Evolutionary conservation across 1,284 basidiomycete species (phyloP).

Genomic region (Tilletiaria anomala): DNA sequence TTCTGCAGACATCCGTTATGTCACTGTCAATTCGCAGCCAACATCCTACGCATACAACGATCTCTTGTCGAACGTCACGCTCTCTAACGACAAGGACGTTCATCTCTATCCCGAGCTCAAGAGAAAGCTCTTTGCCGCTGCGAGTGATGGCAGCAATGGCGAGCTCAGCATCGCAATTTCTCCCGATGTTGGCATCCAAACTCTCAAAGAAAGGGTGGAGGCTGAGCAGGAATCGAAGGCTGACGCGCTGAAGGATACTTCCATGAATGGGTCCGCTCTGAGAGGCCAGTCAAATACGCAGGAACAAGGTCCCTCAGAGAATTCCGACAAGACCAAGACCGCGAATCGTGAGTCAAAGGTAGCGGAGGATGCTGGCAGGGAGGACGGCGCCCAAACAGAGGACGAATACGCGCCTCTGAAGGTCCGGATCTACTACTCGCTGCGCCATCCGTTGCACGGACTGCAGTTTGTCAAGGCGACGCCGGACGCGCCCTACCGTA

Average conservation of each 20-base stretch:
- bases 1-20: slow-evolving; percentile 54
- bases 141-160: slow-evolving; percentile 79
- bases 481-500: slow-evolving; percentile 66
- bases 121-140: slow-evolving; percentile 73
- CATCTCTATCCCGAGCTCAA: slow-evolving; percentile 86
- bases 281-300: no score
- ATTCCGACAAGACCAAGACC: no score
- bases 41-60: slow-evolving; percentile 64
- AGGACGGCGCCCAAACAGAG: neutral
- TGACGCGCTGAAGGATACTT: no score
- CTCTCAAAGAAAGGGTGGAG: slow-evolving; percentile 1
- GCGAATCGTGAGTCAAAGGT: no score
- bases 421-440: slow-evolving; percentile 62
- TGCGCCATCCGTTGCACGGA: slow-evolving; percentile 68
- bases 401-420: slow-evolving; percentile 61
- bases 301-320: no score
- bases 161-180: slow-evolving; percentile 84
- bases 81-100: slow-evolving; percentile 54
- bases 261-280: no score
- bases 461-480: slow-evolving; percentile 68
- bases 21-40: slow-evolving; percentile 46
- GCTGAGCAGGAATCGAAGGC: no score
- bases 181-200: slow-evolving; percentile 43
- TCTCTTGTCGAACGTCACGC: slow-evolving; percentile 56
- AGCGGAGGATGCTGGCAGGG: no score